Percentiles rank a stretch among this genome's conserved stretches.
Conservation (phyloP, 257 asterid species). For the Oldenlandia corymbosa region DNA sequence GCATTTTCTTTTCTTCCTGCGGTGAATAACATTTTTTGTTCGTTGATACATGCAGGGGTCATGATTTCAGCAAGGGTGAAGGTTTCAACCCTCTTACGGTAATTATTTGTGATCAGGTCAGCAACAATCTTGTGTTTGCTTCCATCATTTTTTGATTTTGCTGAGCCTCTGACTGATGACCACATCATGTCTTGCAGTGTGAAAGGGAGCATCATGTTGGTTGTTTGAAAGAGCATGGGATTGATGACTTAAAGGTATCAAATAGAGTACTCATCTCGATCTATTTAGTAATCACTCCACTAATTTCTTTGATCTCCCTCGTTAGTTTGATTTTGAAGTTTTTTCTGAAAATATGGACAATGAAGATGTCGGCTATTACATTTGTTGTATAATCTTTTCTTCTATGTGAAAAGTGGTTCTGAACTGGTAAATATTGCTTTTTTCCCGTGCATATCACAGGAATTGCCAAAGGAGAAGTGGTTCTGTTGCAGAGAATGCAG, state of each 20-base stretch:
- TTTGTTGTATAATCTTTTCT: not conserved
- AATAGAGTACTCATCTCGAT: conserved; percentile 1
- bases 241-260: conserved; percentile 65
- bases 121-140: not conserved
- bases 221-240: conserved; percentile 65
- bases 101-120: conserved; percentile 90
- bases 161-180: not conserved
- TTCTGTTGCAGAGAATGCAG: conserved; percentile 68
- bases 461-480: conserved; percentile 73
- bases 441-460: conserved; percentile 39
- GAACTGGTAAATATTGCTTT: not conserved
- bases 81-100: conserved; percentile 65
- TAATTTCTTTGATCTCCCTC: too few relatives aligned
- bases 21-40: conserved; percentile 7
- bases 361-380: too few relatives aligned
- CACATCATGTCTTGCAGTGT: conserved; percentile 45
- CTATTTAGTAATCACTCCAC: too few relatives aligned
- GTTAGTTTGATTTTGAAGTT: not conserved
- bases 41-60: conserved; percentile 45
- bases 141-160: not conserved
- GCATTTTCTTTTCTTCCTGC: not conserved
- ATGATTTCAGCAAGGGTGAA: conserved; percentile 53
- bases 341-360: not conserved
- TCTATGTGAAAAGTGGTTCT: not conserved
- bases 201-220: conserved; percentile 89